Base-by-base conservation (phyloP, 2,329 filamentous ascomycete genomes). In the Xylariaceae sp. region DNA sequence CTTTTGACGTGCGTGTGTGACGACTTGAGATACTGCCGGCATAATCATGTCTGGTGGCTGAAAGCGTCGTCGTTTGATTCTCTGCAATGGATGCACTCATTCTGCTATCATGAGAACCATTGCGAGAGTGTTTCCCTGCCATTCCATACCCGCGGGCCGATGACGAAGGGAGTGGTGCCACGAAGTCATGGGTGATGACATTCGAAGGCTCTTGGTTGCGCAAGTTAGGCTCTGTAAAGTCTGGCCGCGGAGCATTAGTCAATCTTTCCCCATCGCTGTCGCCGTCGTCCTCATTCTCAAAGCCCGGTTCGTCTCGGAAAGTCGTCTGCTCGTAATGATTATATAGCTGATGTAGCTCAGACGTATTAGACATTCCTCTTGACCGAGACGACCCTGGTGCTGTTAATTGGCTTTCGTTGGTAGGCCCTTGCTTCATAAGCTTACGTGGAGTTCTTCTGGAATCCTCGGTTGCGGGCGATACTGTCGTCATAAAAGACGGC, bases 301-400 rank as follows among this genome's bases (percentile, higher is more conserved):
- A 39, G 10, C 11, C 17, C 15, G 62, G 57, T 31, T 62, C 60
- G 15, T 76, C 65, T 12, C 73, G 73, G 49, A 78, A 75, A 0
- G 77, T 75, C 69, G 75, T 76, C 55, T 80, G 73, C 61, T 82
- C 80, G 58, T 83, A 82, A 58, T 82, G 77, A 48, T 79, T 69
- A 58, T 82, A 82, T 3, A 83, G 66, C 45, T 75, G 74, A 39
- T 77, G 70, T 18, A 81, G 62, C 2, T 72, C 73, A 14, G 67
- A 64, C 2, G 69, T 60, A 58, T 65, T 66, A 15, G 53, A 62
- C 31, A 60, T 59, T 1, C 65, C 65, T 44, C 53, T 60, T 3
- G 64, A 64, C 12, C 49, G 58, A 41, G 63, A 54, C 40, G 58
- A 58, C 27, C 49, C 35, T 19, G 39, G 47, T 22, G 32, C 5